Base-by-base conservation (phyloP, 164 flowering plant genomes). In the Amborella trichopoda region DNA sequence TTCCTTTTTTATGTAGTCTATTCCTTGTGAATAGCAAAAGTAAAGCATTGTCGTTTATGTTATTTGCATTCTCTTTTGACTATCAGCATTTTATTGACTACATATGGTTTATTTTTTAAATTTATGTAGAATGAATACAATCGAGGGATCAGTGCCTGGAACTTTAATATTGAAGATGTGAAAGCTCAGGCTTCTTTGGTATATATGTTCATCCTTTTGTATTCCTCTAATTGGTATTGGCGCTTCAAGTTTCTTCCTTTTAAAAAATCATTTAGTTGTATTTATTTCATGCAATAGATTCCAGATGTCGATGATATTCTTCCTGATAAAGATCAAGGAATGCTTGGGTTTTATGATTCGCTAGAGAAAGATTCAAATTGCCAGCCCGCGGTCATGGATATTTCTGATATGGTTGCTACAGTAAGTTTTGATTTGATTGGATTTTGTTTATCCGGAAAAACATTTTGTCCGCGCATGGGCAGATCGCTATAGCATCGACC, bases 81-180 rank as follows among this genome's bases (percentile, higher is more conserved):
- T 2, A 1, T 32, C 36, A 32, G 36, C n/a, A n/a, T 10, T 2
- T 37, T 18, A 8, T 6, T 37, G 40, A n/a, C 40, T 5, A 37
- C n/a, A n/a, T 37, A 10, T 37, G 5, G 41, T 22, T 22, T 38
- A 19, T 38, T 38, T 22, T 16, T n/a, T 10, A 38, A 19, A 38
- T 52, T 25, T 52, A 24, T 54, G 61, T 54, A 91, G 95, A 80
- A 66, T 68, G 99, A 93, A 66, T 93, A 93, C 57, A 93, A 87
- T 53, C 72, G 99, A 46, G 96, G 99, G 47, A 84, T 93, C 23
- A 93, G 99, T 62, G 71, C 81, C 22, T 93, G 99, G 99, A 77
- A 84, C 51, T 93, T 93, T 60, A 70, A 93, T 59, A 75, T 84
- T 46, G 99, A 91, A 46, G 91, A 87, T 61, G 20, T 93, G 65